Evolutionary conservation across 179 eudicot species (phyloP).

Genomic region (Beta corolliflora): DNA sequence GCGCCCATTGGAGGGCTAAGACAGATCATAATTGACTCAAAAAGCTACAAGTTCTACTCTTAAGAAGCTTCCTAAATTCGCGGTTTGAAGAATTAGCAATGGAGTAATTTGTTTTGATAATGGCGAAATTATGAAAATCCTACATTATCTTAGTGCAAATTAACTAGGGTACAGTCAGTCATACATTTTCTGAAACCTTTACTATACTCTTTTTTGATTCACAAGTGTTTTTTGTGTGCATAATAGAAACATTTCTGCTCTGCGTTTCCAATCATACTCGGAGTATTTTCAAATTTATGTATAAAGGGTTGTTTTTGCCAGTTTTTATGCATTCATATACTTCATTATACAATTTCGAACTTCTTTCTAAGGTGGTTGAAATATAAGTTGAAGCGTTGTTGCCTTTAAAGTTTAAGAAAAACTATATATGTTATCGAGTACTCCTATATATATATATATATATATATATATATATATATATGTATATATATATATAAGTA

Average conservation of each 20-base stretch:
- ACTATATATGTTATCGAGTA: too few relatives aligned
- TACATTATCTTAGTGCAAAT: neutral
- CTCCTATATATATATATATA: too few relatives aligned
- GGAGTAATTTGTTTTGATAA: neutral
- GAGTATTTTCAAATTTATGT: neutral
- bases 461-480: too few relatives aligned
- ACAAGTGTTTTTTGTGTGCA: slow-evolving; percentile 4
- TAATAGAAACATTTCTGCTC: neutral
- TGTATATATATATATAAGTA: too few relatives aligned
- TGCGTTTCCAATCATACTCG: neutral
- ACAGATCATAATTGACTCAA: slow-evolving; percentile 45
- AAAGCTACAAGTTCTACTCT: slow-evolving; percentile 55
- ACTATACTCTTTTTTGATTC: neutral
- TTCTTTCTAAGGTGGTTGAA: too few relatives aligned
- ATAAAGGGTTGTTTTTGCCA: neutral
- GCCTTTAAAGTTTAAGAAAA: too few relatives aligned
- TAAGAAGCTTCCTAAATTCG: slow-evolving; percentile 18
- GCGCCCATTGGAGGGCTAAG: slow-evolving; percentile 75
- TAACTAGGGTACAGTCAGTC: slow-evolving; percentile 5
- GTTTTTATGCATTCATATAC: neutral
- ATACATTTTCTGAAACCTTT: neutral
- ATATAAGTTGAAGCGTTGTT: too few relatives aligned
- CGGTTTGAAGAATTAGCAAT: neutral
- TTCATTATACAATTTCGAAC: too few relatives aligned
- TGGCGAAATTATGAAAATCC: neutral